phyloP scores from a whole-genome alignment of 2,329 filamentous ascomycete species.

The Leptodontidium sp. region DNA sequence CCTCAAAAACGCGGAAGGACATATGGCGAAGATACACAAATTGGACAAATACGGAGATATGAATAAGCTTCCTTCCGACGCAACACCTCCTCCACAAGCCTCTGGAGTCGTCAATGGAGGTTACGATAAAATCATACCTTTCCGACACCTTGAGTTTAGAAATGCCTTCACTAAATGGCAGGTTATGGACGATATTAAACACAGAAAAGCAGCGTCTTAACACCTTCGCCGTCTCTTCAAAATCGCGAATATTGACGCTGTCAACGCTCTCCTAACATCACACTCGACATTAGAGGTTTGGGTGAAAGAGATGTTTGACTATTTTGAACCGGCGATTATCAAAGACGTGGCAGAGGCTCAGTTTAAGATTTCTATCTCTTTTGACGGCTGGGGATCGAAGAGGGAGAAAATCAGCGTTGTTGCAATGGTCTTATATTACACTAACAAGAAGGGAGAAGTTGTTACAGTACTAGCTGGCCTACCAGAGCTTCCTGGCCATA shows the following conservation, averaged over 20 bases:
- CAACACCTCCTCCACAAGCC: neutral
- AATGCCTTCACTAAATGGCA: neutral
- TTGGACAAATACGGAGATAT: neutral
- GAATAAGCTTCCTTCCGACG: neutral
- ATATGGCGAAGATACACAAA: neutral
- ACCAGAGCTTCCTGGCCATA: too few relatives aligned
- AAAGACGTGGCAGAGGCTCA: neutral
- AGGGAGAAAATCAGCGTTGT: neutral
- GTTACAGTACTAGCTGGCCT: too few relatives aligned
- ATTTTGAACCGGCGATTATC: neutral
- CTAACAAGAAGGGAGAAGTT: too few relatives aligned
- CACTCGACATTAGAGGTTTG: neutral
- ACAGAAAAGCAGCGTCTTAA: neutral
- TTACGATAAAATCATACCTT: neutral
- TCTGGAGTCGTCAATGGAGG: neutral
- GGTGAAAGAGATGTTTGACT: too few relatives aligned
- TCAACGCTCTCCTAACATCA: neutral
- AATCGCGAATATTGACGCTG: neutral
- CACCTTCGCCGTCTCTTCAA: neutral
- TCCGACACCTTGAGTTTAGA: neutral
- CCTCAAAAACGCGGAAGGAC: neutral
- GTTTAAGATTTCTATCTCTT: neutral
- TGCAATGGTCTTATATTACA: too few relatives aligned
- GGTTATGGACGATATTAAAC: neutral
- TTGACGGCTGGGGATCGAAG: neutral